Evolutionary conservation across 2,329 filamentous ascomycete genomes (phyloP).

Genomic region (Cladosporium sp.): DNA sequence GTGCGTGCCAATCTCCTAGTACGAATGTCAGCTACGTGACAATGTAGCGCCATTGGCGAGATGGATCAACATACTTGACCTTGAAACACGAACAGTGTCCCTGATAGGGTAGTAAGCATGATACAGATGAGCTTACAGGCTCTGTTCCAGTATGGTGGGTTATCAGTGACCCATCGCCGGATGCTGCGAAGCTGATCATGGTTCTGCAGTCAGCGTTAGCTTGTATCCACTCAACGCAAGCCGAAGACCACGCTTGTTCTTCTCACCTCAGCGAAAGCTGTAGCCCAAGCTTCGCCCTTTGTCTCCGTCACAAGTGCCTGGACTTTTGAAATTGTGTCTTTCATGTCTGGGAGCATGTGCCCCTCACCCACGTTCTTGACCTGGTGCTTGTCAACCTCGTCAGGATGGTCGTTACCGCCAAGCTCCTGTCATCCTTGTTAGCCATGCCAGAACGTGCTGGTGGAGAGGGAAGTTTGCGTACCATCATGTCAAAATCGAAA

Average conservation of each 20-base stretch:
- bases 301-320: conserved; percentile 48
- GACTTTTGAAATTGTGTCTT: conserved; percentile 23
- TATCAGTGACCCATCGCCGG: conserved; percentile 28
- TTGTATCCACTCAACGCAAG: neutral
- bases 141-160: conserved; percentile 35
- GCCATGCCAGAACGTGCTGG: neutral
- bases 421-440: conserved; percentile 1
- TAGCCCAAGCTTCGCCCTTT: conserved; percentile 31
- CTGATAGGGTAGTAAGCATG: conserved; percentile 52
- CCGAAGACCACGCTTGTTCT: too few species aligned
- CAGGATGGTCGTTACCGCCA: conserved; percentile 10
- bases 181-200: conserved; percentile 60
- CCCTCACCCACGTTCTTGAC: conserved; percentile 12
- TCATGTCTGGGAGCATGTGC: conserved; percentile 25
- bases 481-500: conserved; percentile 12
- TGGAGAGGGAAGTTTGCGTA: neutral
- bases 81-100: conserved; percentile 65
- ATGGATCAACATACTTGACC: conserved; percentile 41
- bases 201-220: conserved; percentile 55
- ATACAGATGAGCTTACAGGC: conserved; percentile 57
- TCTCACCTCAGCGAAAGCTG: conserved; percentile 9
- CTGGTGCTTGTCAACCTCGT: conserved; percentile 10
- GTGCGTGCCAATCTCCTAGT: conserved; percentile 55
- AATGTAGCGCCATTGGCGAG: neutral
- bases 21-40: neutral